Percentiles rank a stretch among this genome's conserved stretches.
phyloP scores from a whole-genome alignment of 208 protist species.

The Trypanosoma mega region DNA sequence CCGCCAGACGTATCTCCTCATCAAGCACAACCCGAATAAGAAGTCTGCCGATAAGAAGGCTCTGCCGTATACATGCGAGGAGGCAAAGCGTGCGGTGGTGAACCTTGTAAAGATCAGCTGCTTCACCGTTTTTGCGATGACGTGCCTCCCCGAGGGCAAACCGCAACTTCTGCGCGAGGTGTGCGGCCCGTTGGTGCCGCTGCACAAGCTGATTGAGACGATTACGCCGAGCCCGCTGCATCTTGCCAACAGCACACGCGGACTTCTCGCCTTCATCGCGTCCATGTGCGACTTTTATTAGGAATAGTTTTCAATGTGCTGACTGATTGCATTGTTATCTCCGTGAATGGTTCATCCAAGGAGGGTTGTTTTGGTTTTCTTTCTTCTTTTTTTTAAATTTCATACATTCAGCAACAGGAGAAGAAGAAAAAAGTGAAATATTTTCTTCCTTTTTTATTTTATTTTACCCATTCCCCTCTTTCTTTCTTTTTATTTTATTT shows the following conservation, averaged over 20 bases:
- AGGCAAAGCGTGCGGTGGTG: conserved; percentile 71
- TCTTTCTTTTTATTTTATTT: conserved; percentile 28
- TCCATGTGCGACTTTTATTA: conserved; percentile 90
- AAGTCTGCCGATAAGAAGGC: conserved; percentile 8
- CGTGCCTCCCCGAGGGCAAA: conserved; percentile 74
- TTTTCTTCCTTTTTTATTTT: conserved; percentile 11
- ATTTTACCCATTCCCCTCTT: conserved; percentile 13
- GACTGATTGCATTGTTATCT: not conserved
- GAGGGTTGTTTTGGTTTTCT: conserved; percentile 11
- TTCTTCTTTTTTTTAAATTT: conserved; percentile 4
- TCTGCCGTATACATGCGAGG: conserved; percentile 45
- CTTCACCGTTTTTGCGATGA: conserved; percentile 83
- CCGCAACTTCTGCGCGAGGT: conserved; percentile 72
- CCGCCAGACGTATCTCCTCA: conserved; percentile 67
- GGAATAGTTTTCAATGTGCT: conserved; percentile 3
- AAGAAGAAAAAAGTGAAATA: not conserved
- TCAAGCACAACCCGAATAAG: conserved; percentile 40
- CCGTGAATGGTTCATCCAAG: not conserved
- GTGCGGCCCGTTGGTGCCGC: conserved; percentile 61
- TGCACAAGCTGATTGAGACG: conserved; percentile 64
- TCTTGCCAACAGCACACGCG: conserved; percentile 72
- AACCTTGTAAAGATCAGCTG: conserved; percentile 74
- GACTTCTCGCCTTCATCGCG: conserved; percentile 68
- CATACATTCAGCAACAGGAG: conserved; percentile 17
- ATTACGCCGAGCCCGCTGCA: conserved; percentile 71